Evolutionary conservation across 306 rosid species (phyloP), one percentile per base, ranked within the genome.

Genomic region (Erythrophleum fordii): DNA sequence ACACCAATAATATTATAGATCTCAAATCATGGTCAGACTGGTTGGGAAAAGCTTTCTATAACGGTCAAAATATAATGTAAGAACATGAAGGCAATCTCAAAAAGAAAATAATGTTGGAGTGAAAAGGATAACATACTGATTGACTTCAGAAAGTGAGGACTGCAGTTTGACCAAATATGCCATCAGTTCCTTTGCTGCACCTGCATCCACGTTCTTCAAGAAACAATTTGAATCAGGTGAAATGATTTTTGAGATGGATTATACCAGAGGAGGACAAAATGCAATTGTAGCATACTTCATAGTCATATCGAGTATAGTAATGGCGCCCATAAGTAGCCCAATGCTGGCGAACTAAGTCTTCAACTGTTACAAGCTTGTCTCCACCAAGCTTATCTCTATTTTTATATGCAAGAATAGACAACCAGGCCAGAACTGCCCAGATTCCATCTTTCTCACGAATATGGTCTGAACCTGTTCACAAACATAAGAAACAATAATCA

Each of bases 391-490:
- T 88, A 67, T 86, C 94, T 88, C 86, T 96, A 78, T 96, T 96
- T 88, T 93, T 96, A 48, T 82, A 77, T 65, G 98, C 99, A 45
- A 93, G 90, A 69, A 93, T 93, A 48, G 99, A 90, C 28, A 93
- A 79, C 99, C 97, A 96, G 80, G 98, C 99, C 89, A 93, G 84
- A 73, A 96, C 99, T 48, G 98, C 98, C 99, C 98, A 92, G 83
- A 96, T 96, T 72, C 99, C 99, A 89, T 96, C 99, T 80, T 96
- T 96, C 87, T 93, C 99, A 53, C 99, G 96, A 61, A 96, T 93
- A 85, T 96, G 99, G 69, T 96, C 99, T 16, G 98, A 96, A 55
- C 99, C 98, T 96, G 76, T 68, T 76, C 82, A 90, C 64, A 78
- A 80, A 82, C 42, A 71, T 35, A 67, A 67, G 51, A 39, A 81